A percentile compares a stretch with the other conserved stretches of the same genome.
phyloP scores from a whole-genome alignment of 768 basidiomycete species.

The Agrocybe chaxingu region DNA sequence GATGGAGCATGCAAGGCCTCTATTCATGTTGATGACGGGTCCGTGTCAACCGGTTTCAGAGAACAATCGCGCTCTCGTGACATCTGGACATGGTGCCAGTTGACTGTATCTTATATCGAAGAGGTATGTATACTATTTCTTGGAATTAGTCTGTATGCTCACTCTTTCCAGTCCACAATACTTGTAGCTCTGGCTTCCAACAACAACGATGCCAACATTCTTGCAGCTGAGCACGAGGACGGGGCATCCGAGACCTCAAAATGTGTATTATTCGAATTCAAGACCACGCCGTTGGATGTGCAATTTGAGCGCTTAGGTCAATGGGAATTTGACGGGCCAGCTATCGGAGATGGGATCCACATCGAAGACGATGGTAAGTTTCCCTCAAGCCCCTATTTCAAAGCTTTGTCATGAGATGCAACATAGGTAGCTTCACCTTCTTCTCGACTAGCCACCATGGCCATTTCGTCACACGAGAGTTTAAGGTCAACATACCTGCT shows the following conservation, averaged over 20 bases:
- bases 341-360: slow-evolving; percentile 42
- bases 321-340: slow-evolving; percentile 51
- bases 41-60: slow-evolving; percentile 25
- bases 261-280: slow-evolving; percentile 37
- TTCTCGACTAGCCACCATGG: slow-evolving; percentile 40
- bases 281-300: slow-evolving; percentile 26
- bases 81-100: slow-evolving; percentile 41
- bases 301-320: slow-evolving; percentile 47
- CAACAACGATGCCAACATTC: slow-evolving; percentile 29
- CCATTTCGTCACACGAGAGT: slow-evolving; percentile 39
- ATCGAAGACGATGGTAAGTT: slow-evolving; percentile 45
- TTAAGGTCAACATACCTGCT: slow-evolving; percentile 18
- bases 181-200: slow-evolving; percentile 46
- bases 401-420: neutral
- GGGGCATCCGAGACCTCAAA: slow-evolving; percentile 35
- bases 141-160: slow-evolving; percentile 5
- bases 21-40: slow-evolving; percentile 23
- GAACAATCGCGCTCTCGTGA: slow-evolving; percentile 30
- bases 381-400: neutral
- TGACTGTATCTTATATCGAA: slow-evolving; percentile 33
- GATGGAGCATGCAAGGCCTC: slow-evolving; percentile 42
- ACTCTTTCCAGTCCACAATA: slow-evolving; percentile 29
- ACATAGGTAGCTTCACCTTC: slow-evolving; percentile 30
- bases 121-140: slow-evolving; percentile 30
- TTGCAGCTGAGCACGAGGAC: slow-evolving; percentile 28